Percentiles rank a stretch among this genome's conserved stretches.
phyloP scores from a whole-genome alignment of 1,284 basidiomycete genomes.

The Cutaneotrichosporon curvatum region DNA sequence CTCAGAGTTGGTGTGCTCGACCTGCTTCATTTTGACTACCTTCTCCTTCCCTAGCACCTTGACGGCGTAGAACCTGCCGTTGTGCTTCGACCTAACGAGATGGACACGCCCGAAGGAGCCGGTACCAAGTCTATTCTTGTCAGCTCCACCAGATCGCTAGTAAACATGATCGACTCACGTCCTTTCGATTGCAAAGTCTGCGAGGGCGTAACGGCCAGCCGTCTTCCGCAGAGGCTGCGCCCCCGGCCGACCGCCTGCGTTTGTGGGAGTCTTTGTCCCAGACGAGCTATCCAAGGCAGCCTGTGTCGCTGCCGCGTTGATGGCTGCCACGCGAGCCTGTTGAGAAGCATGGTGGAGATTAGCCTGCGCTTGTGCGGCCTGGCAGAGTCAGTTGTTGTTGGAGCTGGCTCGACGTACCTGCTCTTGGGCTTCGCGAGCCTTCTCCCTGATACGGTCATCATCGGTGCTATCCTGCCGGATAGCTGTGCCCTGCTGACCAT shows the following conservation, averaged over 20 bases:
- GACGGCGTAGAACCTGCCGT: conserved; percentile 86
- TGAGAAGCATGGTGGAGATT: conserved; percentile 45
- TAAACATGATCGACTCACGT: conserved; percentile 34
- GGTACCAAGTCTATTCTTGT: conserved; percentile 58
- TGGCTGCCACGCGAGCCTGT: conserved; percentile 46
- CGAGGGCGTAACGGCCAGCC: conserved; percentile 49
- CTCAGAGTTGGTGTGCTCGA: conserved; percentile 97
- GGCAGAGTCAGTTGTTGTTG: not conserved
- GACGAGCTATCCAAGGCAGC: conserved; percentile 36
- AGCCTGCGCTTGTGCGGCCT: conserved; percentile 45
- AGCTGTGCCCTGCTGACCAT: conserved; percentile 16
- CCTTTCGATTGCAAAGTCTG: conserved; percentile 50
- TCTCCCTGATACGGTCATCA: conserved; percentile 42
- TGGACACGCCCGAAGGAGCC: conserved; percentile 94
- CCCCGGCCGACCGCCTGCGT: conserved; percentile 11
- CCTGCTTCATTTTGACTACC: conserved; percentile 91
- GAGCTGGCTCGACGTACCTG: conserved; percentile 32
- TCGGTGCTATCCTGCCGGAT: conserved; percentile 27
- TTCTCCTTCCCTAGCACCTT: conserved; percentile 92
- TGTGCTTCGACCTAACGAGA: conserved; percentile 84
- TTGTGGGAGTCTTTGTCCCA: conserved; percentile 20
- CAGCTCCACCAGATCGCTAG: not conserved
- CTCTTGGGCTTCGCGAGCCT: conserved; percentile 43
- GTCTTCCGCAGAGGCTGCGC: conserved; percentile 46
- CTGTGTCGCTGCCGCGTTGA: conserved; percentile 45